A percentile compares a stretch with the other conserved stretches of the same genome.
phyloP scores from a whole-genome alignment of 306 rosid genomes.

The Styphnolobium japonicum region DNA sequence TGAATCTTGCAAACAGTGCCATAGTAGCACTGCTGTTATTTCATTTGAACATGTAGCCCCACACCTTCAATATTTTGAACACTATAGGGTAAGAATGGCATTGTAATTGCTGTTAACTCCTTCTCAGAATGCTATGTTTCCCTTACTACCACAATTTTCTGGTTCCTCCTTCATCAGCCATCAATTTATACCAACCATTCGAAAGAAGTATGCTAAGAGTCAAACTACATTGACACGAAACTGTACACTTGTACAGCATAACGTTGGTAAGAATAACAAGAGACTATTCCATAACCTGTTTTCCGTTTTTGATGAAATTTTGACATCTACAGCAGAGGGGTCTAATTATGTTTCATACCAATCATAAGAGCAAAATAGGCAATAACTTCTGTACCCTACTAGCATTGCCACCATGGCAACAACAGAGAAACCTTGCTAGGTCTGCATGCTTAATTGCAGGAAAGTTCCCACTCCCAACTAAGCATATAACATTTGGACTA shows the following conservation, averaged over 20 bases:
- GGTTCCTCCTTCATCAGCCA: background rate
- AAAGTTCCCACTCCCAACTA: background rate
- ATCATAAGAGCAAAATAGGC: constrained; percentile 32
- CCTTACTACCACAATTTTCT: background rate
- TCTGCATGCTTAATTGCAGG: constrained; percentile 20
- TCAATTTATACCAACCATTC: background rate
- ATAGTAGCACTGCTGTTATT: background rate
- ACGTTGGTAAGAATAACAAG: background rate
- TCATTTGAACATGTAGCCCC: background rate
- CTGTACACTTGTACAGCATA: background rate
- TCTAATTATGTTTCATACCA: background rate
- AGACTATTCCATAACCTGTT: background rate
- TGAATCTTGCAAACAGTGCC: background rate
- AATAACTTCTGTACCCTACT: constrained; percentile 10
- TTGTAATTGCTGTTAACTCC: background rate
- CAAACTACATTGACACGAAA: background rate
- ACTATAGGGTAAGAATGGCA: background rate
- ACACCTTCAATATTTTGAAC: background rate
- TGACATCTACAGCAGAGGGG: background rate
- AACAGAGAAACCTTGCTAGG: constrained; percentile 13
- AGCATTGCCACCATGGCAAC: constrained; percentile 30
- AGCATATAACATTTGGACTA: constrained; percentile 20
- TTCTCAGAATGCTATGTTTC: background rate
- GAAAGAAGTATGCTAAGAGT: background rate
- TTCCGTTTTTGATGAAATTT: background rate